Evolutionary conservation across 805 yeast species (phyloP).

Genomic region (Candida namnaoensis): DNA sequence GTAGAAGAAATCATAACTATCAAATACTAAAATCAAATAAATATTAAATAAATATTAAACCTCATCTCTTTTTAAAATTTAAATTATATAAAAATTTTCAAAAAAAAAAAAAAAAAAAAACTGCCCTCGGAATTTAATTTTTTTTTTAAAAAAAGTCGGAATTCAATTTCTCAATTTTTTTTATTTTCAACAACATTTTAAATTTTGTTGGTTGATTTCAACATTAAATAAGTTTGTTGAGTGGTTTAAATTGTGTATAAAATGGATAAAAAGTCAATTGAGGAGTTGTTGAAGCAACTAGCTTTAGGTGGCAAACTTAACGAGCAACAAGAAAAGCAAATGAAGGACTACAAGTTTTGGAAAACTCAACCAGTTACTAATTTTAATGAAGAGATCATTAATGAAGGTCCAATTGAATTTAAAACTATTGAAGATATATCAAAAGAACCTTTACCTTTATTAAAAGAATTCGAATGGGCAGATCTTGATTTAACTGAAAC

Average conservation of each 20-base stretch:
- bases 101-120: no score
- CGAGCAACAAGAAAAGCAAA: constrained; percentile 55
- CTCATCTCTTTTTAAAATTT: constrained; percentile 13
- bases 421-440: constrained; percentile 72
- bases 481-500: constrained; percentile 56
- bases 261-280: constrained; percentile 32
- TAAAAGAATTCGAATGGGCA: constrained; percentile 80
- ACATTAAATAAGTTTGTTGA: no score
- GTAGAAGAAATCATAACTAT: constrained; percentile 76
- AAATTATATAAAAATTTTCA: neutral
- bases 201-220: no score
- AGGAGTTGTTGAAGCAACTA: constrained; percentile 44
- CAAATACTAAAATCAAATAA: no score
- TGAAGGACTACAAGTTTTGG: constrained; percentile 95
- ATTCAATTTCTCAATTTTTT: neutral
- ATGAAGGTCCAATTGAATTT: constrained; percentile 78
- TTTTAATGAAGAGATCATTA: constrained; percentile 55
- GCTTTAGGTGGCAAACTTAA: constrained; percentile 30
- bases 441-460: constrained; percentile 56
- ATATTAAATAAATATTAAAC: no score
- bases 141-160: no score
- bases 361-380: constrained; percentile 91
- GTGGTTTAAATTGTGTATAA: neutral
- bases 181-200: no score
- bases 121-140: no score